Evolutionary conservation across 2,329 filamentous ascomycete species (phyloP).

Genomic region (Fonsecaea multimorphosa): DNA sequence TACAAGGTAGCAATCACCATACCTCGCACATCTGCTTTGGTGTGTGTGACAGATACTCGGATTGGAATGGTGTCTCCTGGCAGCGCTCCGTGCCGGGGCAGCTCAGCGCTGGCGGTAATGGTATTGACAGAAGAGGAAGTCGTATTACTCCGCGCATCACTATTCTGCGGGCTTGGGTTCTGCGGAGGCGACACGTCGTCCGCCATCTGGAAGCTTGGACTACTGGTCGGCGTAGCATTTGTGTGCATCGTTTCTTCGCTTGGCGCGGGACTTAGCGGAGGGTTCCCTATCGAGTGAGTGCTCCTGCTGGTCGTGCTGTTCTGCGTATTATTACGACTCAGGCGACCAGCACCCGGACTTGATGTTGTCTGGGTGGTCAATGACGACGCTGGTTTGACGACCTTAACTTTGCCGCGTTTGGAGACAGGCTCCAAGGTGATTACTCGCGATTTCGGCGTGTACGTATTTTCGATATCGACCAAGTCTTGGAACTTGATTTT

Average conservation of each 20-base stretch:
- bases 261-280: conserved; percentile 57
- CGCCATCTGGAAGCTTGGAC: conserved; percentile 62
- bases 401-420: conserved; percentile 69
- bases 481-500: conserved; percentile 80
- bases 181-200: conserved; percentile 50
- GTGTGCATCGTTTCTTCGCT: conserved; percentile 77
- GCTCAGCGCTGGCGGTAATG: conserved; percentile 84
- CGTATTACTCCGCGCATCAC: conserved; percentile 58
- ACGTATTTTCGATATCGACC: conserved; percentile 80
- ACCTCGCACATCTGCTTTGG: conserved; percentile 80
- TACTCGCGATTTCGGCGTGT: conserved; percentile 75
- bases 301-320: conserved; percentile 37
- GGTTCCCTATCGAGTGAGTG: conserved; percentile 44
- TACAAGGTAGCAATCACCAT: conserved; percentile 93
- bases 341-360: conserved; percentile 49
- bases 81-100: conserved; percentile 81
- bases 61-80: conserved; percentile 83
- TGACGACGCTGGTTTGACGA: conserved; percentile 54
- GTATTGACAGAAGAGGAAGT: conserved; percentile 70
- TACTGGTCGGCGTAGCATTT: conserved; percentile 66
- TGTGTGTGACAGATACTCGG: conserved; percentile 82
- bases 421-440: conserved; percentile 88
- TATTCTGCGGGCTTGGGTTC: conserved; percentile 46
- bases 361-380: conserved; percentile 52
- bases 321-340: conserved; percentile 44